These are phyloP conservation scores for Mycosarcoma mackinlayi DNA, from an alignment of 1,284 basidiomycete genomes.

Conservation along the genomic window DNA sequence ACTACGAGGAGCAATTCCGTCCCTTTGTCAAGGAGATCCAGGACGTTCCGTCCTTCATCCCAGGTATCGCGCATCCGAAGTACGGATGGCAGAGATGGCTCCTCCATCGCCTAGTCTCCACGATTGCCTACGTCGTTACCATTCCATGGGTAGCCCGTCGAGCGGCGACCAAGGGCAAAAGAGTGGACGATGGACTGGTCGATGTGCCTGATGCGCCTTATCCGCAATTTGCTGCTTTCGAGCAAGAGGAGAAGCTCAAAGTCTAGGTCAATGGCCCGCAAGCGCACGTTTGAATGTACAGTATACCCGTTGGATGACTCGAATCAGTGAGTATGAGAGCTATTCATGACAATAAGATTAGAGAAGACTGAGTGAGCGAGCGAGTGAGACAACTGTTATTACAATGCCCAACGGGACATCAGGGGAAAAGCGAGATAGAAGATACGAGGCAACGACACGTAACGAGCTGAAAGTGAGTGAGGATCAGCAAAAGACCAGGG, in stretches of 20 bases:
- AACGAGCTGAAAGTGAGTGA: no score
- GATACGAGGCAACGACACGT: background rate
- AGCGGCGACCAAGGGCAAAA: conserved; percentile 1
- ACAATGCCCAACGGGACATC: conserved; percentile 5
- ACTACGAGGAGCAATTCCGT: conserved; percentile 30
- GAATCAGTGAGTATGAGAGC: background rate
- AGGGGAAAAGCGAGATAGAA: background rate
- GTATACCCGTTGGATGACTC: background rate
- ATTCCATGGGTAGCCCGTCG: conserved; percentile 7
- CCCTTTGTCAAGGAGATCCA: conserved; percentile 46
- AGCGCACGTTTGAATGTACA: no score
- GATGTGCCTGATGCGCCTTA: conserved; percentile 17
- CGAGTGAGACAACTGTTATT: conserved; percentile 9
- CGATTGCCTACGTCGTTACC: background rate
- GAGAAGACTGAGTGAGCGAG: no score
- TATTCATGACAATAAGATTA: no score
- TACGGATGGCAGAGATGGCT: conserved; percentile 12
- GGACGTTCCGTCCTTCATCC: conserved; percentile 31
- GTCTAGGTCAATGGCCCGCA: background rate
- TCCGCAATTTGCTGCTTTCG: conserved; percentile 17
- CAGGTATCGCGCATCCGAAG: conserved; percentile 26
- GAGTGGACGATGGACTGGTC: conserved; percentile 11
- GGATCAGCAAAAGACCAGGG: background rate
- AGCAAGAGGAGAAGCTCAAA: background rate
- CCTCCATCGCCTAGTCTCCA: conserved; percentile 9